Evolutionary conservation across 2,329 filamentous ascomycete species (phyloP), one percentile per base, ranked within the genome.

Genomic region (Hypomyces rosellus): DNA sequence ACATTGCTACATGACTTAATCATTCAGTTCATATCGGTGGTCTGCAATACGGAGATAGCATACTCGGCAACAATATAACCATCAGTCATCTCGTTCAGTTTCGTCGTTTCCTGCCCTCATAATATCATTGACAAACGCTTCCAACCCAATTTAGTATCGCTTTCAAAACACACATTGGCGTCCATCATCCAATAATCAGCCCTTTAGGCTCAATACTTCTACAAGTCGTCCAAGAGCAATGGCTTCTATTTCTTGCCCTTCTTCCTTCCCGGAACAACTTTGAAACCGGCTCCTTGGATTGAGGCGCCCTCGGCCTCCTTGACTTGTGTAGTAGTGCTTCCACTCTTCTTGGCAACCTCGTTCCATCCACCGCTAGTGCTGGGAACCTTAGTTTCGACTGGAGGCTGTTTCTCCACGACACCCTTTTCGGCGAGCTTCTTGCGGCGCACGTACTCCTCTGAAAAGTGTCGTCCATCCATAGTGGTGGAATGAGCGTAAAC

Each of bases 291-390:
- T 37, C 61, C 71, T 58, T 69, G 75, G 59, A 72, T 70, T 13
- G 34, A 46, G 22, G 61, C 62, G 59, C 69, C 62, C 67, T 65
- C 66, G 65, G 59, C 71, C 33, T 78, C 77, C 54, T 74, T 75
- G 46, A 54, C 50, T 48, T 60, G 59, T 37, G 53, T 52, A 46
- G 54, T 56, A 45, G 66, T 65, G 50, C 74, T 72, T 49, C 73
- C 70, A 45, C 87, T 86, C 77, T 96, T 96, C 84, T 97, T 97
- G 1, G 93, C 93, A 47, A 99, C 93, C 71, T 97, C 93, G 60
- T 80, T 96, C 93, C 93, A 99, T 16, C 92, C 92, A 49, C 88
- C 84, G 22, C 76, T 72, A 22, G 70, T 63, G 45, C 69, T 56
- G 67, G 73, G 54, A 60, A 68, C 50, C 63, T 76, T 63, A 55